Evolutionary conservation across 257 asterid species (phyloP), one percentile per base, ranked within the genome.

Genomic region (Solanum sejunctum): DNA sequence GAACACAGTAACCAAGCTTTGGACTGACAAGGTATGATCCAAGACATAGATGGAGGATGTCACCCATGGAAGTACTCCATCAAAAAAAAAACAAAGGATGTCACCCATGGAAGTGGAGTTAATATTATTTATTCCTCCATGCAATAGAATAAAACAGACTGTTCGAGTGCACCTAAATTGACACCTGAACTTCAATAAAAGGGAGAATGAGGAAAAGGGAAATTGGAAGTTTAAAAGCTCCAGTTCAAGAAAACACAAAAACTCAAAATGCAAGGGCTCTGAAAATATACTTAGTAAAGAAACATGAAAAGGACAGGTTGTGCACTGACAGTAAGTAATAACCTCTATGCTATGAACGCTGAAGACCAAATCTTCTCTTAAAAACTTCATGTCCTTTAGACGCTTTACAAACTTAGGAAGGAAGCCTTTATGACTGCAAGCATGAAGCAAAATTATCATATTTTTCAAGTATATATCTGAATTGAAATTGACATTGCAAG

Each of bases 291-390:
- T 10, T 15, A 77, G 3, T 52, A 77, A 52, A 54, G 16, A 77
- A 52, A 17, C 56, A 32, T 52, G 1, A 21, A 17, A n/a, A 84
- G 9, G 70, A 57, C 28, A 66, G 17, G 16, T 57, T 56, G 51
- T 23, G 51, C 67, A 11, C 81, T 83, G 81, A 57, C 80, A 83
- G 75, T n/a, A 26, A 18, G 60, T 75, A 82, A 80, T 89, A 89
- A 95, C 99, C 97, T 93, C 94, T 89, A 91, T 94, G 86, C 99
- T 96, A 90, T 96, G 99, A 88, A 91, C 82, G 80, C 97, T 93
- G 89, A 88, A 93, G 87, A 92, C 58, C 86, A 95, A 88, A 89
- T 96, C 98, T 87, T 96, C 99, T 87, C 98, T 91, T 52, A 96
- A 87, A 90, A 96, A 93, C 89, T 90, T 89, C 55, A 93, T 92